Evolutionary conservation across 1,284 basidiomycete genomes (phyloP).

Genomic region (Ganoderma multipileum): DNA sequence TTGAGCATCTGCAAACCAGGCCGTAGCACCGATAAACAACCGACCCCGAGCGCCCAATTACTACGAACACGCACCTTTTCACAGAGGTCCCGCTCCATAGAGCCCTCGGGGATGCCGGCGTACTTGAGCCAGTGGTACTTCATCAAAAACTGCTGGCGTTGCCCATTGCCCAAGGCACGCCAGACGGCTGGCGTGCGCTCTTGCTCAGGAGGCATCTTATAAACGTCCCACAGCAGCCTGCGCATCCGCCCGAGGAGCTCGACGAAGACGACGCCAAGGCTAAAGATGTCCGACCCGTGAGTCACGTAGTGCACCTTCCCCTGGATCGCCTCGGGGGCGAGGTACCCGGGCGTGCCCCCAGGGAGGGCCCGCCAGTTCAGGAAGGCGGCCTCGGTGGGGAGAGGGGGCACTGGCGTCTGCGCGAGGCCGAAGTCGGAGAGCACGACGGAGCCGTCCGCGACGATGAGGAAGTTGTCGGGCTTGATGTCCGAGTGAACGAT

Average conservation of each 20-base stretch:
- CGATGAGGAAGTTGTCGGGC: conserved; percentile 67
- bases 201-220: background rate
- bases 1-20: background rate
- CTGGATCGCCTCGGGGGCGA: conserved; percentile 13
- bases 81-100: background rate
- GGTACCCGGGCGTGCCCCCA: conserved; percentile 21
- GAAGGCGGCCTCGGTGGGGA: background rate
- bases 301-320: background rate
- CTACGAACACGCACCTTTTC: background rate
- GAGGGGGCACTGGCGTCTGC: conserved; percentile 36
- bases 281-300: conserved; percentile 19
- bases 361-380: background rate
- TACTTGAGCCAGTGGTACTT: background rate
- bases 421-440: conserved; percentile 70
- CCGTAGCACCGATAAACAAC: background rate
- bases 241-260: conserved; percentile 15
- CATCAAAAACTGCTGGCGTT: conserved; percentile 4
- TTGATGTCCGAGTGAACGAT: conserved; percentile 75
- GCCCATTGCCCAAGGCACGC: too few relatives aligned
- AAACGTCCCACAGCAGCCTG: background rate
- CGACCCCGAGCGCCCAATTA: background rate
- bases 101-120: background rate
- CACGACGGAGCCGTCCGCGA: conserved; percentile 54
- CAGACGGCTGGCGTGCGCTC: background rate
- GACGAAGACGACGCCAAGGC: conserved; percentile 19